Conservation (phyloP, 345 rosid genomes). For the Mallotus nudiflorus region DNA sequence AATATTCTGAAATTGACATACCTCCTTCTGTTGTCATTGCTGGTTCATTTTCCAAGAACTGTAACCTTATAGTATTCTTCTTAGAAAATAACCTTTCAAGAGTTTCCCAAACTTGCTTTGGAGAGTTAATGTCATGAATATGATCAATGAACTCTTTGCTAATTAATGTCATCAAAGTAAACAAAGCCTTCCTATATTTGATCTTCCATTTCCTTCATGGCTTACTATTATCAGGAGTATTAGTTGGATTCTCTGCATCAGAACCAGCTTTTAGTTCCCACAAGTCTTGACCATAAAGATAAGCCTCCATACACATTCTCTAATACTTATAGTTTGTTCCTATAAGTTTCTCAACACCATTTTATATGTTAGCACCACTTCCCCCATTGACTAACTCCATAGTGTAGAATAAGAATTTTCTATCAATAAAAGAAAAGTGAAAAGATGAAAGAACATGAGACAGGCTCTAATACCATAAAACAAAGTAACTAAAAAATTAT, state of each 20-base stretch:
- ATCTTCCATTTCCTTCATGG: constrained; percentile 4
- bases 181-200: not conserved
- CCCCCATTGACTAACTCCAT: too few species aligned
- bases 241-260: not conserved
- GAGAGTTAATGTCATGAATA: not conserved
- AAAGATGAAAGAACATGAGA: too few species aligned
- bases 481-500: too few species aligned
- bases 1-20: constrained; percentile 1
- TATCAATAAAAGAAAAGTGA: too few species aligned
- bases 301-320: constrained; percentile 10
- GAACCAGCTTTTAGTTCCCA: not conserved
- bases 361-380: too few species aligned
- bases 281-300: not conserved
- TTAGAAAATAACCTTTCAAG: not conserved
- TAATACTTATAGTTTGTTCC: not conserved
- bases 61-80: too few species aligned
- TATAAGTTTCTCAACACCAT: too few species aligned
- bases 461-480: too few species aligned
- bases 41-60: constrained; percentile 7
- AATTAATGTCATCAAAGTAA: not conserved
- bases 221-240: not conserved
- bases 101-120: not conserved
- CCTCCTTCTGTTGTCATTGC: not conserved
- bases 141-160: constrained; percentile 14
- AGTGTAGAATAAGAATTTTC: too few species aligned